These are phyloP conservation scores for Gardenia jasminoides DNA, from an alignment of 257 asterid genomes.

Conservation along the genomic window DNA sequence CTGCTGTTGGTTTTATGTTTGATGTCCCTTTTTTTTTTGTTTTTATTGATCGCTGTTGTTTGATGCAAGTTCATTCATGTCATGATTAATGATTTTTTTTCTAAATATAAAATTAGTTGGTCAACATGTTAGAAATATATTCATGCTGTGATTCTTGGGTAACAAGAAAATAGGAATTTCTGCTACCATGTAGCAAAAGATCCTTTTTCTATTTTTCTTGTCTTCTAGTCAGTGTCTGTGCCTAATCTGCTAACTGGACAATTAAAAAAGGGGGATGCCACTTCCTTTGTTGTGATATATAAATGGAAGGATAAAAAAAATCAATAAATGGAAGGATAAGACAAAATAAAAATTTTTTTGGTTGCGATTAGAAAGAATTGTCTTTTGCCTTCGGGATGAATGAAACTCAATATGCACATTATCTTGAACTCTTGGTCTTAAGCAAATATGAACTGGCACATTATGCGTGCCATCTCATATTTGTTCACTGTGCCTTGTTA, in stretches of 20 bases:
- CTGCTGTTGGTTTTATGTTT: neutral
- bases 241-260: neutral
- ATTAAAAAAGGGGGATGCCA: neutral
- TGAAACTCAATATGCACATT: neutral
- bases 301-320: neutral
- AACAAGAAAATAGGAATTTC: neutral
- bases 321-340: no score
- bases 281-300: neutral
- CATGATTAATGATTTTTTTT: neutral
- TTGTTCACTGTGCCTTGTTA: neutral
- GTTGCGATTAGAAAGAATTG: neutral
- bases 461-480: neutral
- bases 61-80: neutral
- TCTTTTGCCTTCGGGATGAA: neutral
- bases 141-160: neutral
- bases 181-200: neutral
- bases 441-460: neutral
- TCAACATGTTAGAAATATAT: neutral
- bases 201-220: neutral
- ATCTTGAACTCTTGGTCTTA: neutral
- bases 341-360: neutral
- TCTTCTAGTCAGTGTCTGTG: neutral
- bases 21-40: no score
- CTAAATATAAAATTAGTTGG: neutral
- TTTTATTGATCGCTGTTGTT: neutral